phyloP scores from a whole-genome alignment of 352 stramenopile species.

The Phytophthora hibernalis region DNA sequence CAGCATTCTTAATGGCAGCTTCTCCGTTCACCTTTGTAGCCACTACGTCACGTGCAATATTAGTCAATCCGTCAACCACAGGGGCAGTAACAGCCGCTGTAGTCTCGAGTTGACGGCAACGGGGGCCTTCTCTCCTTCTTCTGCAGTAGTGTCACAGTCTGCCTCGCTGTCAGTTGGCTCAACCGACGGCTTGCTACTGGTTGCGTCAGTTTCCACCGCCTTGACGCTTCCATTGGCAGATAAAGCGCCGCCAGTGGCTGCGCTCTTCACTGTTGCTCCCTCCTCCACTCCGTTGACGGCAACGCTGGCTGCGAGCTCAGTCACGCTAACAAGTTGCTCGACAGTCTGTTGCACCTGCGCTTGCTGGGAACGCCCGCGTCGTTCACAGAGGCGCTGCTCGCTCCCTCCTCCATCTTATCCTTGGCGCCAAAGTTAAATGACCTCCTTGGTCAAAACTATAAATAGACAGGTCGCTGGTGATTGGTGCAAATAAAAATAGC shows the following conservation, averaged over 20 bases:
- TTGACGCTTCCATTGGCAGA: slow-evolving; percentile 2
- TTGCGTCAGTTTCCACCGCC: not conserved
- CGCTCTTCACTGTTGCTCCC: not conserved
- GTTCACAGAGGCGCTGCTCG: not conserved
- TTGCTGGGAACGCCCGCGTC: not conserved
- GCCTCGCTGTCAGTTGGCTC: not conserved
- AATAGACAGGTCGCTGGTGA: too few relatives aligned
- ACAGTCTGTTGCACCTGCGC: not conserved
- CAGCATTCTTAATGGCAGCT: not conserved
- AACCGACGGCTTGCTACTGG: not conserved
- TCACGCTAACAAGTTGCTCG: not conserved
- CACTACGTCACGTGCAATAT: not conserved
- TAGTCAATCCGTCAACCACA: not conserved
- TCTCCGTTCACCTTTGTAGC: not conserved
- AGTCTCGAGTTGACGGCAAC: not conserved
- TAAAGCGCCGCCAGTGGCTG: not conserved
- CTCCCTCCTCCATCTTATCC: slow-evolving; percentile 22
- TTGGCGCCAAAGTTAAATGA: too few relatives aligned
- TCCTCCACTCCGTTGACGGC: not conserved
- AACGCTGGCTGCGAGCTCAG: not conserved
- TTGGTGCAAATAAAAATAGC: too few relatives aligned
- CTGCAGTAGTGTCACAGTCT: not conserved
- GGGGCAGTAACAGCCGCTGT: slow-evolving; percentile 4
- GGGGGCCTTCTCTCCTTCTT: not conserved
- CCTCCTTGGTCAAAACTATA: too few relatives aligned